A percentile compares a stretch with the other conserved stretches of the same genome.
phyloP scores from a whole-genome alignment of 768 basidiomycete genomes.

The Daedaleopsis nitida region DNA sequence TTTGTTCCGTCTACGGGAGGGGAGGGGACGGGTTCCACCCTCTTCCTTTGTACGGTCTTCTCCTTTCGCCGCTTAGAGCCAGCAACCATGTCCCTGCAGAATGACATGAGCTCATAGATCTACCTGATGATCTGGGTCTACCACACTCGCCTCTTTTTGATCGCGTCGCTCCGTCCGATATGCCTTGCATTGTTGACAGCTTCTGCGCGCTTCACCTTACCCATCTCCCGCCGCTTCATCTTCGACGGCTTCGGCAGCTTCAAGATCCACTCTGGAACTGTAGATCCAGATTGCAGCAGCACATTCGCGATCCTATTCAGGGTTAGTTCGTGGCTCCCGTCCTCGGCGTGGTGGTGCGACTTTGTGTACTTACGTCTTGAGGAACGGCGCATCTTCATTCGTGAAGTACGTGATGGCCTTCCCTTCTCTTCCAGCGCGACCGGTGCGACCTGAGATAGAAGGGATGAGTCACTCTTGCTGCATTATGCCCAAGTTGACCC shows the following conservation, averaged over 20 bases:
- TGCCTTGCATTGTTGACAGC: slow-evolving; percentile 69
- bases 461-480: background rate
- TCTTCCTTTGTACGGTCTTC: slow-evolving; percentile 30
- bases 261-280: slow-evolving; percentile 94
- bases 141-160: slow-evolving; percentile 64
- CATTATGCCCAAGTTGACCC: background rate
- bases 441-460: slow-evolving; percentile 73
- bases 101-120: slow-evolving; percentile 1
- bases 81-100: slow-evolving; percentile 72
- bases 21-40: slow-evolving; percentile 5
- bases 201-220: slow-evolving; percentile 79
- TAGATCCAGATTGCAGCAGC: slow-evolving; percentile 87
- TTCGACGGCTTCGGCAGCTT: slow-evolving; percentile 93
- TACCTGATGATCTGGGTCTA: background rate
- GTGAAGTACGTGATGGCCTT: slow-evolving; percentile 97
- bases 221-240: slow-evolving; percentile 83
- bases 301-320: slow-evolving; percentile 85
- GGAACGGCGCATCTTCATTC: slow-evolving; percentile 85
- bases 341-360: background rate
- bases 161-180: slow-evolving; percentile 68
- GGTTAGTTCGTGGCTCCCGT: background rate
- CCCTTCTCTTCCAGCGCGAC: slow-evolving; percentile 89
- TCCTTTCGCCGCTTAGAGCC: slow-evolving; percentile 69
- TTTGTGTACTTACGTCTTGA: slow-evolving; percentile 72
- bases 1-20: slow-evolving; percentile 6